Percentiles rank a stretch among this genome's conserved stretches.
These are phyloP conservation scores for Asterella californica DNA, from an alignment of 225 moss, liverwort and hornwort species.

Conservation along the genomic window DNA sequence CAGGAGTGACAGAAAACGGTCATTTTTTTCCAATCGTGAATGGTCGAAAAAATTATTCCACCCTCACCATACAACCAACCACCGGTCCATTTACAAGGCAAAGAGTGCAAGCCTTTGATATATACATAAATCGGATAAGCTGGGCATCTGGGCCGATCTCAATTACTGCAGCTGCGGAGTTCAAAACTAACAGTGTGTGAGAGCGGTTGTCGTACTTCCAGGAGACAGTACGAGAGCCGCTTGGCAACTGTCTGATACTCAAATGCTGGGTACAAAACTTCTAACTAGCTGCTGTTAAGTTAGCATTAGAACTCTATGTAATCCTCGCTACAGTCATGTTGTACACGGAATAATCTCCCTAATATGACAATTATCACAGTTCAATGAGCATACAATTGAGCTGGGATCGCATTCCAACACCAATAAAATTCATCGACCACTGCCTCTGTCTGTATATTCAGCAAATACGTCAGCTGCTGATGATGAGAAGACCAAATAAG, in stretches of 20 bases:
- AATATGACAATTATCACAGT: slow-evolving; percentile 15
- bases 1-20: background rate
- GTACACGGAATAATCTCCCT: slow-evolving; percentile 22
- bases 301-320: background rate
- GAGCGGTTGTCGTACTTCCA: slow-evolving; percentile 6
- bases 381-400: slow-evolving; percentile 11
- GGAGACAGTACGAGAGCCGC: background rate
- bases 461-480: slow-evolving; percentile 21
- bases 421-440: slow-evolving; percentile 18
- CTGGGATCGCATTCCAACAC: slow-evolving; percentile 13
- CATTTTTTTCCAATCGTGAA: slow-evolving; percentile 7
- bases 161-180: background rate
- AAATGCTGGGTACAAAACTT: slow-evolving; percentile 16
- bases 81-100: slow-evolving; percentile 14
- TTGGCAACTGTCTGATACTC: slow-evolving; percentile 9
- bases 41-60: slow-evolving; percentile 14
- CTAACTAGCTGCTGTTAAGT: slow-evolving; percentile 8
- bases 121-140: slow-evolving; percentile 13
- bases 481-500: slow-evolving; percentile 8
- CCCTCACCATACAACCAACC: slow-evolving; percentile 7
- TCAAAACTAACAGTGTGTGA: slow-evolving; percentile 8
- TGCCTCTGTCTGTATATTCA: slow-evolving; percentile 5
- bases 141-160: background rate
- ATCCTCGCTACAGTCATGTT: slow-evolving; percentile 22
- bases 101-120: slow-evolving; percentile 20